Conservation (phyloP, 2,329 filamentous ascomycete species). For the Beauveria brongniartii region DNA sequence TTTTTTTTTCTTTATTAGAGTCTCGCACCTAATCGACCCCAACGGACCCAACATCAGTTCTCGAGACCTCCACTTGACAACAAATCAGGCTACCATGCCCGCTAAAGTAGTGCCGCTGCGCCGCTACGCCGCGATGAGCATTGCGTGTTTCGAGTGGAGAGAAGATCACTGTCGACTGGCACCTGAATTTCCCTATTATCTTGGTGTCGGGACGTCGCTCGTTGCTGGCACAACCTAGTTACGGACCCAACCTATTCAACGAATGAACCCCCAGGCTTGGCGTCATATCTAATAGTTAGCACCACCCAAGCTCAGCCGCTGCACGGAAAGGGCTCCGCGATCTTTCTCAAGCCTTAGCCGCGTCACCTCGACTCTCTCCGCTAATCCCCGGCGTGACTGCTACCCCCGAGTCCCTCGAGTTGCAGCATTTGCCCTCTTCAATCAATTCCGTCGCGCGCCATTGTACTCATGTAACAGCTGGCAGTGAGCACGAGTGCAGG, state of each 20-base stretch:
- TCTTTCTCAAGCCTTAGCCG: background rate
- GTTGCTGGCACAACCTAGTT: no score
- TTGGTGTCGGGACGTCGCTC: no score
- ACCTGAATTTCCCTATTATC: background rate
- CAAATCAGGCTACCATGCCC: background rate
- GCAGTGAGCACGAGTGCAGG: background rate
- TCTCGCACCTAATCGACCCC: background rate
- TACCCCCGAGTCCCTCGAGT: background rate
- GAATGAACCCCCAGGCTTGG: background rate
- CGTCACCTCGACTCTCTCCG: background rate
- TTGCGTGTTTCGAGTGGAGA: background rate
- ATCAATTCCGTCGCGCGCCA: background rate
- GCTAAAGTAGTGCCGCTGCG: background rate
- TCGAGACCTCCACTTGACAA: background rate
- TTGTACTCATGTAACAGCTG: slow-evolving; percentile 3
- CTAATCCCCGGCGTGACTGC: background rate
- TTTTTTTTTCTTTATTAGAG: no score
- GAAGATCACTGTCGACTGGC: background rate
- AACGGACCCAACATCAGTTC: background rate
- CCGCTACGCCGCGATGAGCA: background rate
- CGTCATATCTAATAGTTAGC: background rate
- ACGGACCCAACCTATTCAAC: background rate
- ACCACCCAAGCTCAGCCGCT: background rate
- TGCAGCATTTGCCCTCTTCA: background rate
- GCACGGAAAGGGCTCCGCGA: slow-evolving; percentile 3